Conservation (phyloP, 2,329 filamentous ascomycete genomes). For the Apiospora hydei region DNA sequence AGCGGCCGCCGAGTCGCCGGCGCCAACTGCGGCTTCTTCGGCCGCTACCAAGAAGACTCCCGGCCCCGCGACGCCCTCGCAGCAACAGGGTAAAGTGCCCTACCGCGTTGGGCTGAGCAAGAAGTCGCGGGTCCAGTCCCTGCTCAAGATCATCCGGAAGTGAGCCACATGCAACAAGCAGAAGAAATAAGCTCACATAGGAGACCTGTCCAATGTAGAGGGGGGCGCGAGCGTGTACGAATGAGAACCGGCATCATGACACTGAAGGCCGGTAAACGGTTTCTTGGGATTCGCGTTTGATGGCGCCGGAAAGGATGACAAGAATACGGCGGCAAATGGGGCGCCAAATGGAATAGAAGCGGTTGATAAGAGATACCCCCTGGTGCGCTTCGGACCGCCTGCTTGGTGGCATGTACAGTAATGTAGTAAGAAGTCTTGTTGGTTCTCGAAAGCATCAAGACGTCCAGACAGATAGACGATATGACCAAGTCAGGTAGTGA, state of each 20-base stretch:
- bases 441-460: neutral
- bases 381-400: conserved; percentile 1
- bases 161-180: neutral
- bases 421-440: neutral
- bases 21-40: conserved; percentile 26
- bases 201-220: neutral
- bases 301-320: neutral
- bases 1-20: conserved; percentile 11
- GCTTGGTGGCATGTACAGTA: neutral
- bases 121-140: conserved; percentile 53
- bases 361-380: conserved; percentile 23
- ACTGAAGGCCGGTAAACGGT: neutral
- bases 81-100: conserved; percentile 44
- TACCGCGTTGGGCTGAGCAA: conserved; percentile 58
- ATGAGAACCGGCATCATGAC: neutral
- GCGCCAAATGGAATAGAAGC: neutral
- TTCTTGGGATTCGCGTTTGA: neutral
- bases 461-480: neutral
- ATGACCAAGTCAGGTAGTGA: neutral
- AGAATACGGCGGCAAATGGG: neutral
- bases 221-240: neutral
- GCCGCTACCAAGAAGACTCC: conserved; percentile 26
- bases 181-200: neutral
- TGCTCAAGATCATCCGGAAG: conserved; percentile 45
- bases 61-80: conserved; percentile 27